Evolutionary conservation across 2,329 filamentous ascomycete genomes (phyloP), one percentile per base, ranked within the genome.

Genomic region (Phaeomoniella chlamydospora): DNA sequence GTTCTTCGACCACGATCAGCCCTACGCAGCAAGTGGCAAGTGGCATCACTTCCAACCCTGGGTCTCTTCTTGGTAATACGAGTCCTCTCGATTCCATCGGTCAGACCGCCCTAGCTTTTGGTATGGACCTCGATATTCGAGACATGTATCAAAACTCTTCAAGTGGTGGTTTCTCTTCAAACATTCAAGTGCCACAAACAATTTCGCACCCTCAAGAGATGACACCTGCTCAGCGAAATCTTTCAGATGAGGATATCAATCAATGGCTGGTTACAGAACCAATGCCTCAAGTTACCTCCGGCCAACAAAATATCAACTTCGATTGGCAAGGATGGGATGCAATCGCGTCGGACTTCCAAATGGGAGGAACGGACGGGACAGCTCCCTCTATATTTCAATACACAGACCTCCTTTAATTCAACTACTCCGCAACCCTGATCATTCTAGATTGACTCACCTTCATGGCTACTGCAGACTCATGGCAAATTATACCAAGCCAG

Each of bases 151-250:
- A 34, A 18, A 9, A 6, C 9, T 9, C 49, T 5, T 17, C 54
- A 16, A 45, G 38, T 5, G 43, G 43, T n/a, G 36, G 57, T n/a
- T 54, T 57, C 22, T 49, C 54, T 1, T 38, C 39, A 4, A 47
- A 6, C 9, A 9, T n/a, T 6, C 22, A 26, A 26, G 22, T n/a
- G n/a, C 9, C 36, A 41, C 9, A 39, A 37, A 13, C 12, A 34
- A 9, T 9, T 9, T 12, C 14, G 4, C 14, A 17, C 14, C 9
- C 32, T 5, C 9, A 15, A 6, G 18, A 34, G 16, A 17, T 18
- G 14, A 34, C 32, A 9, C 32, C 32, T 12, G 32, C 32, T 9
- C 32, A 34, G 32, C 15, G 32, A 16, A 34, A 34, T 18, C 16
- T 34, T 10, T 17, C 32, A 4, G 32, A 34, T 18, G 32, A 16